Conservation (phyloP, 305 asterid species). For the Fraxinus sp. region DNA sequence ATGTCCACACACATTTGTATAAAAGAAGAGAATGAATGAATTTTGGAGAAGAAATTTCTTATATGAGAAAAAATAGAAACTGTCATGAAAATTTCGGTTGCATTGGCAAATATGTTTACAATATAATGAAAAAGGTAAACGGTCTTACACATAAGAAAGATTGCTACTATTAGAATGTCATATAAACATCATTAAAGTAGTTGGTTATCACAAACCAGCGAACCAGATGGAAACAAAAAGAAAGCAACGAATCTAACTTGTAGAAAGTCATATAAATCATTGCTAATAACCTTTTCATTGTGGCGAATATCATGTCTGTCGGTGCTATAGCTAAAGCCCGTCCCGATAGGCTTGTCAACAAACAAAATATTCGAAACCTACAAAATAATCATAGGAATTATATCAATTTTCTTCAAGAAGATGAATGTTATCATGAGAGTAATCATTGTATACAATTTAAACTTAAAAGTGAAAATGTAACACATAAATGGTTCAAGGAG, state of each 20-base stretch:
- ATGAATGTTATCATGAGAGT: constrained; percentile 3
- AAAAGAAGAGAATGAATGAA: too few relatives aligned
- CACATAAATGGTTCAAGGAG: background rate
- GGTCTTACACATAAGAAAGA: too few relatives aligned
- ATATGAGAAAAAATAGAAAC: too few relatives aligned
- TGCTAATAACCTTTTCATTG: constrained; percentile 75
- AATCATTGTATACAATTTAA: background rate
- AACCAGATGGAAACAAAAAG: background rate
- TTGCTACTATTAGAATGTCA: too few relatives aligned
- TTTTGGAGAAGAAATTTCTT: too few relatives aligned
- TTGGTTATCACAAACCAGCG: background rate
- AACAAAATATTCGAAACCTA: constrained; percentile 85
- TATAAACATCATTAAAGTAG: too few relatives aligned
- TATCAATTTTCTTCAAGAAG: constrained; percentile 14
- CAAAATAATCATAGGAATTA: constrained; percentile 33
- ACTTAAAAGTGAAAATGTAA: background rate
- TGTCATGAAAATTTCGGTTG: too few relatives aligned
- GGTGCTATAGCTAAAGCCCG: constrained; percentile 91
- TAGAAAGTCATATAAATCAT: constrained; percentile 84
- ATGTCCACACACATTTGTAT: too few relatives aligned
- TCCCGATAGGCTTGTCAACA: constrained; percentile 96
- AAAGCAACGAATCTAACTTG: constrained; percentile 54
- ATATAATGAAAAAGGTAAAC: too few relatives aligned
- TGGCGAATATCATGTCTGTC: constrained; percentile 83
- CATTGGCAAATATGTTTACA: too few relatives aligned